Base-by-base conservation (phyloP, 2,329 filamentous ascomycete species). In the Emergomyces pasteurianus region DNA sequence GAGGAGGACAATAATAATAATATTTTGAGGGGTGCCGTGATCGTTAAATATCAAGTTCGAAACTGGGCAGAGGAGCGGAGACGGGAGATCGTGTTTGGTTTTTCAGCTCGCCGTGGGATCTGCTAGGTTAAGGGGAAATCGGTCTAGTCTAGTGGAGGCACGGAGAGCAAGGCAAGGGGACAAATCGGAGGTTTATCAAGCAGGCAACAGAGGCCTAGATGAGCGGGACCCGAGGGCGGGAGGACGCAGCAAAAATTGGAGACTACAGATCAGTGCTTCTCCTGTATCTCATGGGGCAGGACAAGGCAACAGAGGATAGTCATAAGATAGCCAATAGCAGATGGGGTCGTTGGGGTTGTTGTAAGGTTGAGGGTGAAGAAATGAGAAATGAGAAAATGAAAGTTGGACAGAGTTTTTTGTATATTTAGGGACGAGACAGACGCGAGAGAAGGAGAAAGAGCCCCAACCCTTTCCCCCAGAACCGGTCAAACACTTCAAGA, bases 141-240 rank as follows among this genome's bases (percentile, higher is more conserved):
- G 47, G 47, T 31, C 46, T 53, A 26, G 28, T 2, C 6, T 18
- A 28, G 50, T 54, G 18, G 50, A 38, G 49, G 49, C 49, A 52
- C 12, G 18, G 16, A 7, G 26, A 34, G 49, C 49, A 34, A n/a
- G 50, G 9, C 18, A 31, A 31, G 23, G 50, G 7, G 31, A 31
- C 50, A 36, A 38, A 38, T 54, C 50, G 50, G 50, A 36, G 28
- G 50, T 46, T 21, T 9, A 23, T 18, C 12, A n/a, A 58, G 31
- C 57, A 58, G 57, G 58, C 58, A 59, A 47, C 58, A 59, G 58
- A 47, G 58, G 28, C 18, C 43, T 8, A n/a, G n/a, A 23, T 12
- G 43, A n/a, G 7, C n/a, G 42, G n/a, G 43, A 18, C 16, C 5
- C 3, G 40, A 16, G n/a, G 42, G 23, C 1, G 43, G 8, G n/a